Percentiles rank a stretch among this genome's conserved stretches.
Evolutionary conservation across 83 land plant genomes (phyloP).

Genomic region (Thuja plicata): DNA sequence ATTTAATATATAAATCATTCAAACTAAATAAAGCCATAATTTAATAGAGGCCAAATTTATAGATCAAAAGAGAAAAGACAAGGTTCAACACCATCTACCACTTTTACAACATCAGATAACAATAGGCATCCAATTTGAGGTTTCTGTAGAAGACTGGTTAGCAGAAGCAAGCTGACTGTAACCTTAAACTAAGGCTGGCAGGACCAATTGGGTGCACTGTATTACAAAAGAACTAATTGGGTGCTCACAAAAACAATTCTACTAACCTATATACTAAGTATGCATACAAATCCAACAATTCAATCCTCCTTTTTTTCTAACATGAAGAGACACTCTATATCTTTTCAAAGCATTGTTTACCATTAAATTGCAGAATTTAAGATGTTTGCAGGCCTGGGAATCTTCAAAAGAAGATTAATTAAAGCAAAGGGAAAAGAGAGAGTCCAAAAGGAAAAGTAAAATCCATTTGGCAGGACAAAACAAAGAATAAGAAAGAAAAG

Average conservation of each 20-base stretch:
- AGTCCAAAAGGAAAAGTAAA: neutral
- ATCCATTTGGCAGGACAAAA: neutral
- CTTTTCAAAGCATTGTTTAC: neutral
- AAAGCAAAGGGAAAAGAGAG: neutral
- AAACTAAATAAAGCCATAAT: neutral
- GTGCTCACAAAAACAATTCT: no score
- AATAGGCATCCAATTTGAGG: neutral
- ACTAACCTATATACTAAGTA: neutral
- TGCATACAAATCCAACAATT: neutral
- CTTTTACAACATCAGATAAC: no score
- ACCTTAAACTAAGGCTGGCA: neutral
- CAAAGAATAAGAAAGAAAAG: neutral
- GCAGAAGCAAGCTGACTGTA: neutral
- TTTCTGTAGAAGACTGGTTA: neutral
- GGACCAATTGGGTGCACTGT: neutral
- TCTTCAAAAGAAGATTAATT: neutral
- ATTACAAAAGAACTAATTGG: no score
- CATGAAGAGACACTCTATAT: neutral
- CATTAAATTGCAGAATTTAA: neutral
- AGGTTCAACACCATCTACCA: neutral
- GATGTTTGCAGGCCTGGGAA: neutral
- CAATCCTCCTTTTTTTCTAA: neutral
- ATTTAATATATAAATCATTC: no score
- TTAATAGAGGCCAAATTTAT: neutral
- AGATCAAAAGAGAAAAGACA: neutral